These are phyloP conservation scores for Toxoplasma gondii DNA, from an alignment of 169 alveolate species.

Conservation along the genomic window DNA sequence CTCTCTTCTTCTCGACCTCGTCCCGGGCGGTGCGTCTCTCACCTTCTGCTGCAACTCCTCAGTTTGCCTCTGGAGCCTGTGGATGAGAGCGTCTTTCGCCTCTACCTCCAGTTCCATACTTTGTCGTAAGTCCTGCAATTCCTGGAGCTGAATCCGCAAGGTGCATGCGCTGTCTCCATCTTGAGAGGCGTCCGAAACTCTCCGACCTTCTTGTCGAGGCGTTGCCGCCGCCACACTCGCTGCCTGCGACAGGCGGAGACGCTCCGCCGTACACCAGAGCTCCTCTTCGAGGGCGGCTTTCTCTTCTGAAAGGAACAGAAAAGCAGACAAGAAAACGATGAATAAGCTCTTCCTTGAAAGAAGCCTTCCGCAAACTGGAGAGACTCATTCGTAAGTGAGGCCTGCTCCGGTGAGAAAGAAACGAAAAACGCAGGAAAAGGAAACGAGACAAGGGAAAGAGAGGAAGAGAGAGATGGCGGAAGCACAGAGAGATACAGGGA, in stretches of 20 bases:
- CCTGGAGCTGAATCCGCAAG: neutral
- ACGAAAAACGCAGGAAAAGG: neutral
- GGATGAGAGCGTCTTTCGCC: slow-evolving; percentile 61
- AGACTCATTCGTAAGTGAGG: no score
- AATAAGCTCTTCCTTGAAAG: no score
- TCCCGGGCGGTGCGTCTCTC: neutral
- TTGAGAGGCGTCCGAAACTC: neutral
- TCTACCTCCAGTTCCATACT: slow-evolving; percentile 60
- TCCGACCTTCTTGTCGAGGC: neutral
- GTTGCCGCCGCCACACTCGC: slow-evolving; percentile 42
- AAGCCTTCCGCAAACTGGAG: no score
- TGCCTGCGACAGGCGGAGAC: slow-evolving; percentile 21
- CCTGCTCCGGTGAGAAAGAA: no score
- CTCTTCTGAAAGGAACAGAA: slow-evolving; percentile 26
- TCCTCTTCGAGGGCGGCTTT: slow-evolving; percentile 48
- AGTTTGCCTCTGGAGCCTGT: slow-evolving; percentile 40
- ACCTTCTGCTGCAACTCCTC: slow-evolving; percentile 62
- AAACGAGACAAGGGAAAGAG: neutral
- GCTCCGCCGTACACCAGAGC: neutral
- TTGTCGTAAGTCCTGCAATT: neutral
- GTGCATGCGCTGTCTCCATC: neutral
- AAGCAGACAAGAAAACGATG: neutral
- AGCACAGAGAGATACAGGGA: no score
- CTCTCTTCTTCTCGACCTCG: no score
- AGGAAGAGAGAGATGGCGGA: no score